A percentile compares a stretch with the other conserved stretches of the same genome.
These are phyloP conservation scores for Fusarium falciforme DNA, from an alignment of 2,329 filamentous ascomycete species.

Conservation along the genomic window DNA sequence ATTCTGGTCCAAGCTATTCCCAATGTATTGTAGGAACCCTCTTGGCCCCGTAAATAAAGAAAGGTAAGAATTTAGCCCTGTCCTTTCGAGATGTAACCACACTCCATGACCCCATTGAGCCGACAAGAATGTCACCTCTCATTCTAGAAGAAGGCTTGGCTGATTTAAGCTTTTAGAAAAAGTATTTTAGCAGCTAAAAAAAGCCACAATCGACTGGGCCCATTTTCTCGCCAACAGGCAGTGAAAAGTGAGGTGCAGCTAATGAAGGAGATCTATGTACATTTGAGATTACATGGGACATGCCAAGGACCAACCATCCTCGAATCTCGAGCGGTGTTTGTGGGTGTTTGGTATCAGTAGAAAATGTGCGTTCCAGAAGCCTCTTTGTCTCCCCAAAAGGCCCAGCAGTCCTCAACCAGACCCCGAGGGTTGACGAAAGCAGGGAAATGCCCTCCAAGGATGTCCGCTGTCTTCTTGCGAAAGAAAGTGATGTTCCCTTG, in stretches of 20 bases:
- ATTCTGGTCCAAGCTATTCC: not conserved
- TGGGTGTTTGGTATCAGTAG: not conserved
- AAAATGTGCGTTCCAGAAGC: not conserved
- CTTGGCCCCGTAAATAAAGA: not conserved
- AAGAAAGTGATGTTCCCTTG: constrained; percentile 2
- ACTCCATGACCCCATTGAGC: not conserved
- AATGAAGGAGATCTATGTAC: not conserved
- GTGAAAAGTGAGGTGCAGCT: not conserved
- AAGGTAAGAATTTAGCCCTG: not conserved
- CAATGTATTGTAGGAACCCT: not conserved
- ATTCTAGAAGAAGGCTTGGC: not conserved
- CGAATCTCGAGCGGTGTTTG: not conserved
- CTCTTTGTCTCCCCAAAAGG: constrained; percentile 2
- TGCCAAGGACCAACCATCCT: not conserved
- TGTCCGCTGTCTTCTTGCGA: not conserved
- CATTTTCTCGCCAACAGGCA: not conserved
- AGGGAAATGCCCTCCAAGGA: constrained; percentile 8
- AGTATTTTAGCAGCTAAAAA: not conserved
- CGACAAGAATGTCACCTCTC: not conserved
- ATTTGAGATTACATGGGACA: not conserved
- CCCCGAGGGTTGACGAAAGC: not conserved
- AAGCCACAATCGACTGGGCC: not conserved
- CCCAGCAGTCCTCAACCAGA: constrained; percentile 3
- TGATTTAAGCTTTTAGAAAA: not conserved
- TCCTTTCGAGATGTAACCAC: not conserved